A percentile compares a stretch with the other conserved stretches of the same genome.
Evolutionary conservation across 805 yeast species (phyloP).

Genomic region (Teunomyces stri): DNA sequence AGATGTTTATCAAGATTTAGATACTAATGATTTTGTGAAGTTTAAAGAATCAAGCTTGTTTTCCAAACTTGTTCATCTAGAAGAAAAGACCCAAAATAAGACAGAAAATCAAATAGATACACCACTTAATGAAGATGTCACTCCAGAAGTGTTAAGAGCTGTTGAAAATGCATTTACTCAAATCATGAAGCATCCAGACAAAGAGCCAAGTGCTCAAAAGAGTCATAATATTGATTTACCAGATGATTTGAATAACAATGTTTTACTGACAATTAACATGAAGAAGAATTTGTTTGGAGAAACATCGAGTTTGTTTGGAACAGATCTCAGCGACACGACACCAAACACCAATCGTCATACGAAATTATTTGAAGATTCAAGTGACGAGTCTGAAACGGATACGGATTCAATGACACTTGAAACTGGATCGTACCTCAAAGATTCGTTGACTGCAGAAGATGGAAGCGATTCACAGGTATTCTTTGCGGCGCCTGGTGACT

Average conservation of each 20-base stretch:
- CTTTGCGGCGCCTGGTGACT: conserved; percentile 67
- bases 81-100: neutral
- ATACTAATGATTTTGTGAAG: conserved; percentile 50
- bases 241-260: conserved; percentile 3
- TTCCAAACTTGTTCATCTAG: conserved; percentile 30
- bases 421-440: conserved; percentile 17
- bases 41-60: conserved; percentile 60
- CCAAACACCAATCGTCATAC: conserved; percentile 17
- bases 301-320: conserved; percentile 31
- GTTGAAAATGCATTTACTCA: conserved; percentile 67
- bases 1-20: conserved; percentile 49
- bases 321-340: neutral
- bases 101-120: neutral
- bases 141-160: conserved; percentile 51
- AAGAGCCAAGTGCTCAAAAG: conserved; percentile 3
- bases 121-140: conserved; percentile 26
- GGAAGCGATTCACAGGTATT: conserved; percentile 33
- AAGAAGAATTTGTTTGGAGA: conserved; percentile 23
- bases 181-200: conserved; percentile 40
- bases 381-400: conserved; percentile 35
- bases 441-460: conserved; percentile 6
- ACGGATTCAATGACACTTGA: conserved; percentile 23
- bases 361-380: conserved; percentile 33
- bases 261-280: conserved; percentile 9
- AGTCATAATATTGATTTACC: neutral